Evolutionary conservation across 208 protist genomes (phyloP).

Genomic region (Leishmania gerbilli): DNA sequence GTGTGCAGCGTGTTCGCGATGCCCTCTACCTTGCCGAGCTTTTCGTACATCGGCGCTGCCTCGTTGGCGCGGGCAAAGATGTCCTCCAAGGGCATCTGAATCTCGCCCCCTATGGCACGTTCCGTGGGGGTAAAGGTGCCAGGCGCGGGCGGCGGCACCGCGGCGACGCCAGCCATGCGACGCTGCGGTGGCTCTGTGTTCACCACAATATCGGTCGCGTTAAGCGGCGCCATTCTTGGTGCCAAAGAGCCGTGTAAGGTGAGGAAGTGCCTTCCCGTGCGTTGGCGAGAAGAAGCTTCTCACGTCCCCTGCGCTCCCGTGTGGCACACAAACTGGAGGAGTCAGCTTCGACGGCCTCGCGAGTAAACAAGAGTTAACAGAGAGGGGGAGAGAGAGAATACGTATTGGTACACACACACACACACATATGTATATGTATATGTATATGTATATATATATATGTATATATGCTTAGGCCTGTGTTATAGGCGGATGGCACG

Average conservation of each 20-base stretch:
- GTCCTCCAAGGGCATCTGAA: conserved; percentile 47
- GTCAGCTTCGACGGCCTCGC: too few relatives aligned
- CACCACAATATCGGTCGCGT: conserved; percentile 11
- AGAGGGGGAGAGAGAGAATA: too few relatives aligned
- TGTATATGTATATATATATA: too few relatives aligned
- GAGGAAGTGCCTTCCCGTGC: too few relatives aligned
- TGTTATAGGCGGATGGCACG: too few relatives aligned
- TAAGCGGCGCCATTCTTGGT: background rate
- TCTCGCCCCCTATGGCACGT: conserved; percentile 20
- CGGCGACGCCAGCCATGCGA: conserved; percentile 32
- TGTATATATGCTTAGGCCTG: too few relatives aligned
- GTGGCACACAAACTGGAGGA: too few relatives aligned
- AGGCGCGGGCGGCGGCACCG: conserved; percentile 23
- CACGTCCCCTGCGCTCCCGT: background rate
- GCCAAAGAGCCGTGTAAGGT: background rate
- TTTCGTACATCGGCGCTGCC: conserved; percentile 52
- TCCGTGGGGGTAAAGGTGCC: conserved; percentile 42
- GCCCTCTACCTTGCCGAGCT: conserved; percentile 59
- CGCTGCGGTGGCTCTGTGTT: conserved; percentile 24
- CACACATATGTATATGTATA: too few relatives aligned
- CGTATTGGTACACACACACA: too few relatives aligned
- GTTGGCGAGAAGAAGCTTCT: background rate
- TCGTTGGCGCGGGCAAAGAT: conserved; percentile 65
- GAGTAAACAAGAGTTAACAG: too few relatives aligned
- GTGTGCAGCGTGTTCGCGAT: conserved; percentile 42